Percentiles rank a stretch among this genome's conserved stretches.
Evolutionary conservation across 192 early-diverging fungal species (phyloP).

Genomic region (Coemansia sp.): DNA sequence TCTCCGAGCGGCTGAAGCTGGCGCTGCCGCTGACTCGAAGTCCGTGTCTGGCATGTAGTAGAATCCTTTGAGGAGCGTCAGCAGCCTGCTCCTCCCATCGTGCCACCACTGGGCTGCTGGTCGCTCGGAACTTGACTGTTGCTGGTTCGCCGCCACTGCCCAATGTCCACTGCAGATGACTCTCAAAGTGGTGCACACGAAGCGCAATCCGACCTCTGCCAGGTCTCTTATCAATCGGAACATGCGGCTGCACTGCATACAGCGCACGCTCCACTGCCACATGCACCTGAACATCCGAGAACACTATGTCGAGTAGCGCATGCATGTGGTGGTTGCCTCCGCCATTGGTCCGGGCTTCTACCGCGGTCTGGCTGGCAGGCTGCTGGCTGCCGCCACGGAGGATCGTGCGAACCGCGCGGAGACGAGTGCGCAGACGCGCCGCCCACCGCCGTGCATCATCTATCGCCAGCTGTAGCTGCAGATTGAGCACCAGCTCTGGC

Average conservation of each 20-base stretch:
- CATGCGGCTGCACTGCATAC: constrained; percentile 37
- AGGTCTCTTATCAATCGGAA: background rate
- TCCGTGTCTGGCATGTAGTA: constrained; percentile 30
- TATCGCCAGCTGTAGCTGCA: constrained; percentile 43
- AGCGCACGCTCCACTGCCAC: constrained; percentile 37
- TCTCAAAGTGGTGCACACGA: constrained; percentile 37
- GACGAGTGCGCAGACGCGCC: constrained; percentile 12
- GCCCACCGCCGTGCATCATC: constrained; percentile 36
- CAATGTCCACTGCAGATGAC: constrained; percentile 40
- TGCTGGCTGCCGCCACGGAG: constrained; percentile 1
- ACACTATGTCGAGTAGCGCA: constrained; percentile 34
- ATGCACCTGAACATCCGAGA: constrained; percentile 44
- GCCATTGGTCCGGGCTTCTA: background rate
- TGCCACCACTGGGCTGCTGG: constrained; percentile 36
- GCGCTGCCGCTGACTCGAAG: constrained; percentile 24
- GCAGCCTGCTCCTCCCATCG: constrained; percentile 24
- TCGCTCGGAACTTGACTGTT: constrained; percentile 23
- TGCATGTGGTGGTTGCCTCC: constrained; percentile 18
- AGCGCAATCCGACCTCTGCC: constrained; percentile 19
- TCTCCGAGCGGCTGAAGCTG: background rate
- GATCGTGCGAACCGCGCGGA: constrained; percentile 15
- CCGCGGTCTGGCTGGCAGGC: background rate
- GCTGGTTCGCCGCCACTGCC: background rate
- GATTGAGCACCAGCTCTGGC: constrained; percentile 41
- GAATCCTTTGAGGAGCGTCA: constrained; percentile 1